Percentiles rank a stretch among this genome's conserved stretches.
Conservation (phyloP, 129 eudicot species). For the Artemisia tridentata region DNA sequence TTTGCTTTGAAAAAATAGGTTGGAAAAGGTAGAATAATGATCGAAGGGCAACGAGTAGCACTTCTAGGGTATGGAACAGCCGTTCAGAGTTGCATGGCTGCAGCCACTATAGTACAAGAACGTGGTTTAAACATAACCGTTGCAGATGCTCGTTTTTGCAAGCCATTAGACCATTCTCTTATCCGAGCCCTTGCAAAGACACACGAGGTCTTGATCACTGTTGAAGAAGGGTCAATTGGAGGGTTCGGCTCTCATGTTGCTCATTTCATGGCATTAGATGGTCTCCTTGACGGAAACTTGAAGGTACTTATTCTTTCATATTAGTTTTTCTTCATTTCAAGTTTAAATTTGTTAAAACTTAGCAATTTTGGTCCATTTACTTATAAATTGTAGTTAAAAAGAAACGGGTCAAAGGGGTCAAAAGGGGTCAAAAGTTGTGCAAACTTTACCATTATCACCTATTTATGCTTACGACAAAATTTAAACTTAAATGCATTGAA, state of each 20-base stretch:
- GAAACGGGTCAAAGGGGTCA: too few relatives aligned
- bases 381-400: too few relatives aligned
- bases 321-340: too few relatives aligned
- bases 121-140: slow-evolving; percentile 73
- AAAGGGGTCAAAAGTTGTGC: too few relatives aligned
- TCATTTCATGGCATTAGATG: slow-evolving; percentile 88
- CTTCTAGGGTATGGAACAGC: slow-evolving; percentile 88
- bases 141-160: slow-evolving; percentile 97
- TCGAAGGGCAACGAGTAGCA: slow-evolving; percentile 86
- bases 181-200: slow-evolving; percentile 74
- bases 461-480: too few relatives aligned
- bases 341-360: too few relatives aligned
- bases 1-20: slow-evolving; percentile 34
- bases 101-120: slow-evolving; percentile 52
- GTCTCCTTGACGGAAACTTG: slow-evolving; percentile 73
- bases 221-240: slow-evolving; percentile 95
- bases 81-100: slow-evolving; percentile 81
- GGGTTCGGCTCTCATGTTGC: slow-evolving; percentile 94
- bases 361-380: too few relatives aligned
- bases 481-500: background rate
- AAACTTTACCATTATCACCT: too few relatives aligned
- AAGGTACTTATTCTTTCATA: slow-evolving; percentile 46
- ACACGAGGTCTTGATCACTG: slow-evolving; percentile 81
- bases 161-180: slow-evolving; percentile 77
- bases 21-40: slow-evolving; percentile 83